Evolutionary conservation across 768 basidiomycete species (phyloP), one percentile per base, ranked within the genome.

Genomic region (Trametes villosa): DNA sequence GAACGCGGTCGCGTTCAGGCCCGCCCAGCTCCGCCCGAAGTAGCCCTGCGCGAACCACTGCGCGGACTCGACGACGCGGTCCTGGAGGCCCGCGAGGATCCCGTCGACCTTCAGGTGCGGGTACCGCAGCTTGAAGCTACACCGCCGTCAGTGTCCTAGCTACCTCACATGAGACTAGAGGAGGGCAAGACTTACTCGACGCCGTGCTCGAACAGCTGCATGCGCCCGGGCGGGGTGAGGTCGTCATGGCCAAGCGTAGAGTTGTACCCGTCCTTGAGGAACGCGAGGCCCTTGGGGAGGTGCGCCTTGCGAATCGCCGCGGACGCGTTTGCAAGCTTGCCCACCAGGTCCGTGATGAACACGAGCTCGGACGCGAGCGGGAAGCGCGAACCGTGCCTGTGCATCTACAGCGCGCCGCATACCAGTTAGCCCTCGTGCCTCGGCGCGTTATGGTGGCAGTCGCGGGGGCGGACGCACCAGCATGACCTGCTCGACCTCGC

Each of bases 21-120:
- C 27, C 30, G 63, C 29, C 74, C 70, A 75, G 31, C 57, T 29
- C 15, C 72, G 71, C 13, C 78, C 79, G 59, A 76, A 76, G 66
- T 76, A 75, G 0, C 78, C 77, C 31, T 71, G 60, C 38, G 70
- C 71, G 64, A 80, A 80, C 70, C 77, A 81, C 59, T 72, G 70
- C 18, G 78, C 72, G 3, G 76, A 77, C 59, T 79, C 78, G n/a
- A 78, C 44, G 53, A 77, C 50, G 20, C 75, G 70, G 57, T 77
- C 74, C 63, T 75, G 74, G 53, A 64, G 55, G 20, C 74, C 75
- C 15, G 71, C 72, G 29, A 74, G 69, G 30, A 77, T 60, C 13
- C 48, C 48, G 18, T 63, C 58, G 15, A 70, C 71, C 15, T 41
- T 53, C 26, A 75, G 65, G 29, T 72, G 50, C 12, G 72, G 73